Percentiles rank a stretch among this genome's conserved stretches.
These are phyloP conservation scores for Pseudognaphalium luteoalbum DNA, from an alignment of 129 eudicot species.

Conservation along the genomic window DNA sequence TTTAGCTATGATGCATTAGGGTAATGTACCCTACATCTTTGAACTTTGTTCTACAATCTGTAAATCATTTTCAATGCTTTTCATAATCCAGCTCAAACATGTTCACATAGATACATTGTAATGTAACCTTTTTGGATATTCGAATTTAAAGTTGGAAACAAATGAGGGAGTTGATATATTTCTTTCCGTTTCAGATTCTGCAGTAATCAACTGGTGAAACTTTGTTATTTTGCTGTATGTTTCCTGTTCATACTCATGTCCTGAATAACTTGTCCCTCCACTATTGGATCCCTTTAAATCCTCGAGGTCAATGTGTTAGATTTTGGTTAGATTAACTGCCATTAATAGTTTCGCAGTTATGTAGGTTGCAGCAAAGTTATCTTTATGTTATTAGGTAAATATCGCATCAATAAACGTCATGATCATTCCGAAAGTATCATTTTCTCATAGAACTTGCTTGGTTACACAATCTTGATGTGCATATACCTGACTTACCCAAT, in stretches of 20 bases:
- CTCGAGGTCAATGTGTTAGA: slow-evolving; percentile 1
- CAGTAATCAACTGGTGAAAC: not conserved
- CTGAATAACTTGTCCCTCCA: not conserved
- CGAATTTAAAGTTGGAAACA: not conserved
- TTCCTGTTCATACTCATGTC: not conserved
- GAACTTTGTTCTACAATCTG: not conserved
- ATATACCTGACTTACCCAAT: not conserved
- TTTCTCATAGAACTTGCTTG: slow-evolving; percentile 3
- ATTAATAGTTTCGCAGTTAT: not conserved
- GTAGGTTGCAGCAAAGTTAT: slow-evolving; percentile 8
- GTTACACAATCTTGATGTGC: slow-evolving; percentile 15
- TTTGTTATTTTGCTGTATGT: not conserved
- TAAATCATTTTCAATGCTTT: not conserved
- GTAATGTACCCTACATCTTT: not conserved
- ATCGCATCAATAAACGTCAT: not conserved
- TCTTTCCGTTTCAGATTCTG: not conserved
- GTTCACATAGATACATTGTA: not conserved
- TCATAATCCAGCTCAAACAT: not conserved
- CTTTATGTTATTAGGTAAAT: not conserved
- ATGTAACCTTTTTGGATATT: not conserved
- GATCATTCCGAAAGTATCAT: not conserved
- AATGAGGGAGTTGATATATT: not conserved
- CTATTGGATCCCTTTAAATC: not conserved
- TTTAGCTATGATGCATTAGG: not conserved
- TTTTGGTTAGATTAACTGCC: slow-evolving; percentile 10